These are phyloP conservation scores for Mortierella sp. DNA, from an alignment of 371 early-diverging fungal species.

Conservation along the genomic window DNA sequence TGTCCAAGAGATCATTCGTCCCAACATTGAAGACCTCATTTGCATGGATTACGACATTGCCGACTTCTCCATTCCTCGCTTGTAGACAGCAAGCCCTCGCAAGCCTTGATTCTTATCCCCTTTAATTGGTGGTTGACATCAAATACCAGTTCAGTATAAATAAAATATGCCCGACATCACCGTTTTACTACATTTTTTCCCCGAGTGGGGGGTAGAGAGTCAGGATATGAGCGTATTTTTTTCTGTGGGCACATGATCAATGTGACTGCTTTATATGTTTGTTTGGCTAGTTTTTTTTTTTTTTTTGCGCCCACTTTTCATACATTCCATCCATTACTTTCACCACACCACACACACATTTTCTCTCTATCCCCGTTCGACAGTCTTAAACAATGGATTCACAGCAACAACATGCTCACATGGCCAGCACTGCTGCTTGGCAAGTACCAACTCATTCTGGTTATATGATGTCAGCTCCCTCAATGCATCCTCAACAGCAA, in stretches of 20 bases:
- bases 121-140: background rate
- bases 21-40: slow-evolving; percentile 43
- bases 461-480: slow-evolving; percentile 38
- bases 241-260: background rate
- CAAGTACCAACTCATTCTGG: slow-evolving; percentile 25
- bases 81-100: slow-evolving; percentile 7
- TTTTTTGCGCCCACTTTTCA: background rate
- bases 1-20: slow-evolving; percentile 33
- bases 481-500: slow-evolving; percentile 25
- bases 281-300: background rate
- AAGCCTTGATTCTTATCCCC: background rate
- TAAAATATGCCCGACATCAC: too few relatives aligned
- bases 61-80: slow-evolving; percentile 37
- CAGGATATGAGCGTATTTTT: too few relatives aligned
- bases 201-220: too few relatives aligned
- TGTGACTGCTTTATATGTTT: slow-evolving; percentile 3
- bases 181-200: too few relatives aligned
- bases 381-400: slow-evolving; percentile 23
- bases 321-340: slow-evolving; percentile 3
- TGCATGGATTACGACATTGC: slow-evolving; percentile 42
- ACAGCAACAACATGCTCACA: slow-evolving; percentile 30
- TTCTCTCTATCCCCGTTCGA: background rate
- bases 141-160: too few relatives aligned
- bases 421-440: slow-evolving; percentile 26
- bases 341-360: too few relatives aligned